phyloP scores from a whole-genome alignment of 495 filamentous ascomycete genomes.

The Platismatia glauca region DNA sequence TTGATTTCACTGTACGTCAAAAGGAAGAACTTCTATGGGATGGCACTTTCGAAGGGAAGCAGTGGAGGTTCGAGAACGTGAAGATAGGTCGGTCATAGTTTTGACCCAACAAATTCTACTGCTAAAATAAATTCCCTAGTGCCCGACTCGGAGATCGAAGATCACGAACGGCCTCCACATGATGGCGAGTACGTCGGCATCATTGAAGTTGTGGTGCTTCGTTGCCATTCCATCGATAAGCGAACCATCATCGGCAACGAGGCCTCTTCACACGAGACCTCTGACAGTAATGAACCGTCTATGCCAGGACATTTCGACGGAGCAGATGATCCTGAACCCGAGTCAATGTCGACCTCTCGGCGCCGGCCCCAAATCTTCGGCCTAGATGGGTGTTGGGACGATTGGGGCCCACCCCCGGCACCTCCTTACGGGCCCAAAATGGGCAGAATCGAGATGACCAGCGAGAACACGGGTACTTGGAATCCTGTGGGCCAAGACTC shows the following conservation, averaged over 20 bases:
- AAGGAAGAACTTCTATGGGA: slow-evolving; percentile 34
- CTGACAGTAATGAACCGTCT: background rate
- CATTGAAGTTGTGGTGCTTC: slow-evolving; percentile 41
- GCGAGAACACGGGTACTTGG: slow-evolving; percentile 4
- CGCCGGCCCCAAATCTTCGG: background rate
- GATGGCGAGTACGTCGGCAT: slow-evolving; percentile 35
- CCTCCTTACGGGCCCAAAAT: background rate
- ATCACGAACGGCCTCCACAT: slow-evolving; percentile 19
- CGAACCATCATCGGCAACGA: background rate
- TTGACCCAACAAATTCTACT: background rate
- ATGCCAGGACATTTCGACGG: slow-evolving; percentile 7
- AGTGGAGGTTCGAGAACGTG: slow-evolving; percentile 37
- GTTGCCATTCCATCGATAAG: slow-evolving; percentile 23
- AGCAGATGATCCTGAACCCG: background rate
- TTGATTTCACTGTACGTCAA: slow-evolving; percentile 37
- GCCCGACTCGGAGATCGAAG: slow-evolving; percentile 16
- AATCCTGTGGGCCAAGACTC: background rate
- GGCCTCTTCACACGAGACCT: background rate
- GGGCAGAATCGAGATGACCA: slow-evolving; percentile 4
- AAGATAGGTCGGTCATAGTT: slow-evolving; percentile 29
- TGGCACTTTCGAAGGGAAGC: slow-evolving; percentile 33
- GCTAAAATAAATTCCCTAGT: slow-evolving; percentile 5
- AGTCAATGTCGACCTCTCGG: background rate
- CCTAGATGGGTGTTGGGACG: slow-evolving; percentile 11
- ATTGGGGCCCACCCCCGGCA: background rate